Base-by-base conservation (phyloP, 1,139 yeast species). In the Debaryomyces fabryi region DNA sequence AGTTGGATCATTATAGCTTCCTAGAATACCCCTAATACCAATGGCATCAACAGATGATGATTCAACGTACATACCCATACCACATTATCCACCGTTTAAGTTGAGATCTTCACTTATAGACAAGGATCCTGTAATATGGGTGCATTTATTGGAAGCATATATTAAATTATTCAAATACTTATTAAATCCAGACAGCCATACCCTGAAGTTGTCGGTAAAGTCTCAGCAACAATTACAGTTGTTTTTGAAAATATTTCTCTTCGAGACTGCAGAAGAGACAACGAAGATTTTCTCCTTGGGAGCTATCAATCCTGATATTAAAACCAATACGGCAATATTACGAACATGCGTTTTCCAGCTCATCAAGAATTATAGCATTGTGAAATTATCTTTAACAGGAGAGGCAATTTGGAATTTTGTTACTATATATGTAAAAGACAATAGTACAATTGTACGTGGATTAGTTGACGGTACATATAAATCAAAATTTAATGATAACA, bases 101-200 rank as follows among this genome's bases (percentile, higher is more conserved):
- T 74, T 87, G 29, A 71, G 93, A 36, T 86, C 92, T 0, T 83
- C 89, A 8, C 70, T 87, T 58, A 84, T 86, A 8, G 93, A 87
- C 58, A 86, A 82, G 56, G 95, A 87, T 60, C 95, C 95, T 0
- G 91, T 87, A 30, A 86, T 87, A 9, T 87, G 92, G 91, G 86
- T 79, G 3, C 90, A 86, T 62, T 67, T 85, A 27, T 67, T 86
- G 13, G 88, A 85, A 53, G 81, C 81, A 4, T 87, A 85, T 61
- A 80, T 85, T 46, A 63, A 63, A 23, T 68, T 82, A 18, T 74
- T 83, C 55, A 72, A 75, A 49, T 78, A 70, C 51, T 63, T 85
- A 35, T 63, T 79, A 16, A 61, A 67, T 10, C 69, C 67, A 13
- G 62, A 65, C 55, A n/a, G 30, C 49, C 32, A 49, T 12, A 49